Evolutionary conservation across 1,284 basidiomycete genomes (phyloP).

Genomic region (Austroboletus olivaceoglutinosus): DNA sequence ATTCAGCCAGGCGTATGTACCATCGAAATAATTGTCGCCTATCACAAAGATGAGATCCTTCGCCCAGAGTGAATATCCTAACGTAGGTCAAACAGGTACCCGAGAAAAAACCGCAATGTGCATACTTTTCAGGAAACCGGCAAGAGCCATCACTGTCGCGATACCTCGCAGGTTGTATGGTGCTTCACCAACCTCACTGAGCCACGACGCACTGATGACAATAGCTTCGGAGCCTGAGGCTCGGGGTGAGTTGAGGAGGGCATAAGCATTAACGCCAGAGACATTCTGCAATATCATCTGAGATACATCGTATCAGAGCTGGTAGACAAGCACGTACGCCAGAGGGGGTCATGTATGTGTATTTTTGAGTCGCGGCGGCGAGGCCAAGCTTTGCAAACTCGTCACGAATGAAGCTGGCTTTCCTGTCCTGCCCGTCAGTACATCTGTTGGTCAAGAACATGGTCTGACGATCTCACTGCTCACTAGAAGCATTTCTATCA

Average conservation of each 20-base stretch:
- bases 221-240: conserved; percentile 89
- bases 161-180: conserved; percentile 84
- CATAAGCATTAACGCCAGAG: conserved; percentile 79
- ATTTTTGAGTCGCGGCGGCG: conserved; percentile 64
- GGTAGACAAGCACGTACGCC: conserved; percentile 39
- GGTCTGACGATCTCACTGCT: conserved; percentile 54
- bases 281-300: conserved; percentile 37
- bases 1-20: conserved; percentile 89
- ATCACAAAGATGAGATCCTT: conserved; percentile 92
- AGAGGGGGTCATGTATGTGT: conserved; percentile 51
- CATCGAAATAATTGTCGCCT: conserved; percentile 86
- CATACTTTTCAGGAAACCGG: conserved; percentile 79
- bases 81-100: neutral
- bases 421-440: conserved; percentile 43
- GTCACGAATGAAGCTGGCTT: conserved; percentile 52
- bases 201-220: conserved; percentile 86
- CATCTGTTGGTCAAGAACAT: neutral
- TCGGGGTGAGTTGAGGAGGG: conserved; percentile 78
- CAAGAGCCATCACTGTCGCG: conserved; percentile 79
- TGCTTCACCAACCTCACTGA: conserved; percentile 61
- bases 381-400: conserved; percentile 74
- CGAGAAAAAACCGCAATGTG: conserved; percentile 1
- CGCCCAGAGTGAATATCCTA: conserved; percentile 89
- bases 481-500: conserved; percentile 61
- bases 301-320: conserved; percentile 15